Evolutionary conservation across 2,329 filamentous ascomycete species (phyloP).

Genomic region (Didymella glomerata): DNA sequence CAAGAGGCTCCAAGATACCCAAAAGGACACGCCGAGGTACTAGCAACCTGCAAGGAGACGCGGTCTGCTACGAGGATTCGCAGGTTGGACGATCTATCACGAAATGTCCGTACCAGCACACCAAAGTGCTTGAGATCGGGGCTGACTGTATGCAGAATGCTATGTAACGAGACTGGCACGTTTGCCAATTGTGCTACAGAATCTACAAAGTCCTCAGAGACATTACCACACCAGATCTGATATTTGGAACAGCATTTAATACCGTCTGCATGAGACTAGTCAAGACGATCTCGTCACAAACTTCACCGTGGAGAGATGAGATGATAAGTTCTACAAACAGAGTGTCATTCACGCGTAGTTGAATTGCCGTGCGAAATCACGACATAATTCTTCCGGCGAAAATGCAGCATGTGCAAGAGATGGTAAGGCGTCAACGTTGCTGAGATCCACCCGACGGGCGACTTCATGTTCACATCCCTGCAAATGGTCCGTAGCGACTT

Average conservation of each 20-base stretch:
- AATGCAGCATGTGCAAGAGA: background rate
- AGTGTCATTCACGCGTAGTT: background rate
- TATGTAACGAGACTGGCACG: conserved; percentile 10
- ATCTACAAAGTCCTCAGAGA: conserved; percentile 6
- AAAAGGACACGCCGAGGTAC: background rate
- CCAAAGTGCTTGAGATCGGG: conserved; percentile 8
- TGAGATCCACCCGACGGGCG: background rate
- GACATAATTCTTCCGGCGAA: conserved; percentile 18
- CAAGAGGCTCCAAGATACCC: conserved; percentile 2
- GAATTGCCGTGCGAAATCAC: background rate
- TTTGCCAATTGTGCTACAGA: background rate
- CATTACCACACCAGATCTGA: background rate
- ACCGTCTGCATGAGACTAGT: background rate
- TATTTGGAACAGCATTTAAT: background rate
- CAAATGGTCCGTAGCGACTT: conserved; percentile 10
- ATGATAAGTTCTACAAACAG: background rate
- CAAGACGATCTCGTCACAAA: background rate
- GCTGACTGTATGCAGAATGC: conserved; percentile 18
- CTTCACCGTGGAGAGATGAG: background rate
- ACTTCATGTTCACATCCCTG: conserved; percentile 7
- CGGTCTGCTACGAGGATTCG: conserved; percentile 1
- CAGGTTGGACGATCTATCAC: conserved; percentile 4
- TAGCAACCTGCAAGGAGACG: background rate
- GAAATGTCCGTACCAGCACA: conserved; percentile 20
- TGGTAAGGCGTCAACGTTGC: background rate